phyloP scores from a whole-genome alignment of 768 basidiomycete genomes.

The Dacryopinax primogenitus region DNA sequence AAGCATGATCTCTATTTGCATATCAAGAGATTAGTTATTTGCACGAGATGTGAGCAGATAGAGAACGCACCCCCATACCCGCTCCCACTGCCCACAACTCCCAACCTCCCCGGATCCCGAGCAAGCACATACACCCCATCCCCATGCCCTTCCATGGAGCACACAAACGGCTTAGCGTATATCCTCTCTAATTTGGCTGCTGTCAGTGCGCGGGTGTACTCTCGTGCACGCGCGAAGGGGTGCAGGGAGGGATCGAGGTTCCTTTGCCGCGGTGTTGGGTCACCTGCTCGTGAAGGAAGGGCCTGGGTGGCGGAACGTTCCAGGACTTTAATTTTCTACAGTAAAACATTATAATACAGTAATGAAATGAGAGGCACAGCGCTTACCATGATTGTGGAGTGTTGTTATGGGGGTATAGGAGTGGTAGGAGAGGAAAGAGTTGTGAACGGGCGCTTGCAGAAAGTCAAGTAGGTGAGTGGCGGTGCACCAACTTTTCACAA shows the following conservation, averaged over 20 bases:
- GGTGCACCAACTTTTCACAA: background rate
- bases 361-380: background rate
- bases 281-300: constrained; percentile 60
- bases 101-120: constrained; percentile 58
- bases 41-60: background rate
- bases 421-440: background rate
- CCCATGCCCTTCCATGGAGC: constrained; percentile 77
- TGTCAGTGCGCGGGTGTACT: constrained; percentile 85
- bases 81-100: constrained; percentile 75
- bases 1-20: constrained; percentile 59
- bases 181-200: constrained; percentile 95
- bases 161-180: constrained; percentile 95
- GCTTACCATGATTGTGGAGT: background rate
- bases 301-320: constrained; percentile 70
- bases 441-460: background rate
- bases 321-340: constrained; percentile 72
- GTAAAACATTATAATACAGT: background rate
- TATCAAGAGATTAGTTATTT: background rate
- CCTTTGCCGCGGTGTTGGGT: constrained; percentile 75
- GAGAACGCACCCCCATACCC: constrained; percentile 80
- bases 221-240: constrained; percentile 83
- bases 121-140: constrained; percentile 85
- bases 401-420: background rate
- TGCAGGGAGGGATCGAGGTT: constrained; percentile 94
- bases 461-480: background rate